Evolutionary conservation across 345 rosid species (phyloP).

Genomic region (Eucalyptus pauciflora): DNA sequence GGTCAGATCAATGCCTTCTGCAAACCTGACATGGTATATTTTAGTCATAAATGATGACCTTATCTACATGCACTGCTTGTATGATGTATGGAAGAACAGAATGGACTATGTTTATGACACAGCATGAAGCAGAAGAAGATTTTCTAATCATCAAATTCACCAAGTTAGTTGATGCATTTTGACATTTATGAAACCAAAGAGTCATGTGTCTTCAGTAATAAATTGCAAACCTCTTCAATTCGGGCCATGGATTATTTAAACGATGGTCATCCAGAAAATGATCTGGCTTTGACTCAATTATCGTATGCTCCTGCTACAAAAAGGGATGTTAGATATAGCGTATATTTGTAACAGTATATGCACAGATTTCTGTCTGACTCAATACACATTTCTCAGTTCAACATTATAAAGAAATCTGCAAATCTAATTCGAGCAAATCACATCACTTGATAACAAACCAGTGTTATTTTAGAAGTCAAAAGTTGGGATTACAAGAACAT

Average conservation of each 20-base stretch:
- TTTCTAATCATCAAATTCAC: background rate
- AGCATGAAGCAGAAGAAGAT: background rate
- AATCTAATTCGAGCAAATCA: background rate
- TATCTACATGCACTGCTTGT: background rate
- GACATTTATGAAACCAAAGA: background rate
- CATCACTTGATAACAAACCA: background rate
- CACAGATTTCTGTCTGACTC: background rate
- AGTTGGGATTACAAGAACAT: background rate
- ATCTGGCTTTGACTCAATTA: slow-evolving; percentile 94
- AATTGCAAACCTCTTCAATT: slow-evolving; percentile 32
- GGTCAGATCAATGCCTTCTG: slow-evolving; percentile 64
- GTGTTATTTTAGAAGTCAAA: background rate
- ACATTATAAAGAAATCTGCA: background rate
- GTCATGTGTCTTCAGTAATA: background rate
- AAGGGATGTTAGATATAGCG: background rate
- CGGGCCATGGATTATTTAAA: slow-evolving; percentile 93
- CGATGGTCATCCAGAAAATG: slow-evolving; percentile 95
- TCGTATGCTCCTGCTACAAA: slow-evolving; percentile 69
- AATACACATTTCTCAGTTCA: background rate
- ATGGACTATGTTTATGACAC: background rate
- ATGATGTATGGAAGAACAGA: background rate
- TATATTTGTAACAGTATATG: background rate
- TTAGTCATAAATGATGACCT: background rate
- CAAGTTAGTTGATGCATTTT: background rate
- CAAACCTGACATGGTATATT: slow-evolving; percentile 34